A percentile compares a stretch with the other conserved stretches of the same genome.
These are phyloP conservation scores for Pseudoturritis turrita DNA, from an alignment of 345 rosid species.

Conservation along the genomic window DNA sequence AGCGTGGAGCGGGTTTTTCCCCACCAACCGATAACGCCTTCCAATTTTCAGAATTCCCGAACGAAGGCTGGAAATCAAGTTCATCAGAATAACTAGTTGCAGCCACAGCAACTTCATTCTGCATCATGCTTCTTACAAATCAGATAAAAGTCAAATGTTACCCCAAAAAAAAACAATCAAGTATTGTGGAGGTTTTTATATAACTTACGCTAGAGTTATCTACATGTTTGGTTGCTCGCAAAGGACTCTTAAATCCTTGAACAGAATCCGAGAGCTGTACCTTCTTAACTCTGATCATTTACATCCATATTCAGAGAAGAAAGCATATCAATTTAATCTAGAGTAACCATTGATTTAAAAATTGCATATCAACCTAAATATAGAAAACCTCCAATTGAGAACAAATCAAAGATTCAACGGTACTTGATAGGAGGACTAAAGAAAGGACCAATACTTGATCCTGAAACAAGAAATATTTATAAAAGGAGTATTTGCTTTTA, in stretches of 20 bases:
- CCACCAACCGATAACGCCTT: slow-evolving; percentile 75
- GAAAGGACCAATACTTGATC: background rate
- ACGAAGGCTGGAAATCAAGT: slow-evolving; percentile 43
- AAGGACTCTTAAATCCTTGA: slow-evolving; percentile 71
- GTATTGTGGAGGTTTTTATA: background rate
- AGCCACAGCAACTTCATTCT: slow-evolving; percentile 51
- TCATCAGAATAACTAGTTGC: slow-evolving; percentile 49
- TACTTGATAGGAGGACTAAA: slow-evolving; percentile 1
- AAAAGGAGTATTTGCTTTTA: slow-evolving; percentile 19
- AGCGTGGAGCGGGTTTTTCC: slow-evolving; percentile 77
- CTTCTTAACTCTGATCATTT: slow-evolving; percentile 70
- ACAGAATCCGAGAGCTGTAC: slow-evolving; percentile 89
- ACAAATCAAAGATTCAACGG: background rate
- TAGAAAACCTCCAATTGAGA: slow-evolving; percentile 5
- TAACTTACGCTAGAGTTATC: slow-evolving; percentile 50
- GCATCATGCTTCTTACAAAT: slow-evolving; percentile 14
- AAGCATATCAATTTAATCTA: background rate
- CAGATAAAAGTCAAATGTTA: background rate
- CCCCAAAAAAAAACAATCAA: background rate
- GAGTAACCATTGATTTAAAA: background rate
- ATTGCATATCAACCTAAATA: slow-evolving; percentile 5
- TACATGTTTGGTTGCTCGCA: slow-evolving; percentile 52
- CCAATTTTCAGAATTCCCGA: slow-evolving; percentile 73
- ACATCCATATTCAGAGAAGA: slow-evolving; percentile 5
- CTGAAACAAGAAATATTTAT: slow-evolving; percentile 5